Evolutionary conservation across 208 protist genomes (phyloP).

Genomic region (Wallacemonas sp.): DNA sequence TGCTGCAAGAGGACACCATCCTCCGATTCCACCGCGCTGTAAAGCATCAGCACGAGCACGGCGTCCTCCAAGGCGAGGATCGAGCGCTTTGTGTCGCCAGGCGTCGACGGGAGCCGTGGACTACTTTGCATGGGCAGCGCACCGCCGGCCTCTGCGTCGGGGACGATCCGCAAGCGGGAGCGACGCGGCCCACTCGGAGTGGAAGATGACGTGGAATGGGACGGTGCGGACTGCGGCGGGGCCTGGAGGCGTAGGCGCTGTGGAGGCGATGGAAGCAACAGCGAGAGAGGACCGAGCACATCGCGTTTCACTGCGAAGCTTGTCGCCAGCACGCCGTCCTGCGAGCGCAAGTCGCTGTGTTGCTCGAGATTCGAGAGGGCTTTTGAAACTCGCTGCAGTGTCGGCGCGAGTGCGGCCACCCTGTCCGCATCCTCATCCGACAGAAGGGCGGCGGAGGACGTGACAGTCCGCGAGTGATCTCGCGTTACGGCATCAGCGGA

Average conservation of each 20-base stretch:
- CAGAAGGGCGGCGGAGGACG: not conserved
- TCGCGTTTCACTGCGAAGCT: constrained; percentile 15
- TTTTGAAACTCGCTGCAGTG: not conserved
- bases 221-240: too few relatives aligned
- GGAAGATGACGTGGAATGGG: too few relatives aligned
- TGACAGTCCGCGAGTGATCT: too few relatives aligned
- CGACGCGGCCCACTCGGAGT: not conserved
- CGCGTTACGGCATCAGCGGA: too few relatives aligned
- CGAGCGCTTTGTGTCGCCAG: not conserved
- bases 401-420: not conserved
- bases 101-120: not conserved
- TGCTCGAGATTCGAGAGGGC: not conserved
- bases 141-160: not conserved
- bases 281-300: constrained; percentile 30
- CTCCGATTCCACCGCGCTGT: constrained; percentile 45
- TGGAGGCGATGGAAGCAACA: constrained; percentile 20
- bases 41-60: constrained; percentile 56
- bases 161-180: constrained; percentile 6
- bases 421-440: not conserved
- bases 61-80: constrained; percentile 43
- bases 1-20: constrained; percentile 67
- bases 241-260: too few relatives aligned
- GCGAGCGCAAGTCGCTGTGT: not conserved
- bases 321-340: not conserved
- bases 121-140: not conserved